Conservation (phyloP, 768 basidiomycete species). For the Crepidotus variabilis region DNA sequence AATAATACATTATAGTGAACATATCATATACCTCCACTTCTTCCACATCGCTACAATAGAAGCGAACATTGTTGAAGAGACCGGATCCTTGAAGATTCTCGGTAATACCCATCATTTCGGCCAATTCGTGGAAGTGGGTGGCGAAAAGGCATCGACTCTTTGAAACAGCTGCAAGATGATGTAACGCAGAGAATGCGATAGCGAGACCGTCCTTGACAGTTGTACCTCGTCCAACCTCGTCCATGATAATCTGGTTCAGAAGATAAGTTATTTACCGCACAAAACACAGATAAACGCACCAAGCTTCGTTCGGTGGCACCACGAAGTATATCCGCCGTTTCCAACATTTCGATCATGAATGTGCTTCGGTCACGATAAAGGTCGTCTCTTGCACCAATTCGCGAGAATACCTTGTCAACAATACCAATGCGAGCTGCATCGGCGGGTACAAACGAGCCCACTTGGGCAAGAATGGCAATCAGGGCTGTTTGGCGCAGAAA, state of each 20-base stretch:
- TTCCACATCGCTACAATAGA: conserved; percentile 88
- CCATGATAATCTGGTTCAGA: conserved; percentile 88
- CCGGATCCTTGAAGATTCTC: conserved; percentile 38
- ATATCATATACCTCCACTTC: conserved; percentile 59
- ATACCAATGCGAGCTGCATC: conserved; percentile 76
- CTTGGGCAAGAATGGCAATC: conserved; percentile 86
- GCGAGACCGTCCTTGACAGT: conserved; percentile 90
- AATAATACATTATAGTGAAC: background rate
- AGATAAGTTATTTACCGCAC: background rate
- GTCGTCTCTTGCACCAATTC: conserved; percentile 94
- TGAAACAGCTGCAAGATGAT: conserved; percentile 72
- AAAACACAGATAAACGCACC: conserved; percentile 37
- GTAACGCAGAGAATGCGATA: conserved; percentile 87
- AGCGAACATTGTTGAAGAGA: conserved; percentile 61
- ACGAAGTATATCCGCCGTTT: conserved; percentile 86
- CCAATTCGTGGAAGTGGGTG: conserved; percentile 97
- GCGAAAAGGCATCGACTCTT: conserved; percentile 88
- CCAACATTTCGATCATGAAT: conserved; percentile 98
- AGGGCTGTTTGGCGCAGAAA: conserved; percentile 89
- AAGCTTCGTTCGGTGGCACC: conserved; percentile 82
- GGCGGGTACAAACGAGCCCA: conserved; percentile 93
- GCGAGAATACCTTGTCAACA: conserved; percentile 89
- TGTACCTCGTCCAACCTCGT: conserved; percentile 97
- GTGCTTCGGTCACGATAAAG: conserved; percentile 91
- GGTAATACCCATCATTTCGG: conserved; percentile 72